Evolutionary conservation across 2,329 filamentous ascomycete genomes (phyloP), one percentile per base, ranked within the genome.

Genomic region (Coleophoma crateriformis): DNA sequence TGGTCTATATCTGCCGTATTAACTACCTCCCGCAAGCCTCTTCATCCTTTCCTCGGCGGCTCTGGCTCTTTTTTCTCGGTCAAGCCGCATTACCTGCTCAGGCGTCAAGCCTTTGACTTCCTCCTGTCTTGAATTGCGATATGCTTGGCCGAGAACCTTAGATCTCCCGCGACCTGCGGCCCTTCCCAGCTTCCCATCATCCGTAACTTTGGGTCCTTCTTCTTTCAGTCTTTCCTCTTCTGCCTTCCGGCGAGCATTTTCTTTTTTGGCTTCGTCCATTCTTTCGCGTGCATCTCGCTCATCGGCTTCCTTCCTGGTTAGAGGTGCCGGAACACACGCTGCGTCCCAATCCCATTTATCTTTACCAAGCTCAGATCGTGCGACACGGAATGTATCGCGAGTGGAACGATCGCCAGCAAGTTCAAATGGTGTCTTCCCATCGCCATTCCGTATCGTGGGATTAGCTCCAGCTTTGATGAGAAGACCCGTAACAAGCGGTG

Each of bases 381-480:
- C 90, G 2, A 96, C 82, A 2, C 94, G 87, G 71, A 99, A 99
- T 0, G 91, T 88, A 63, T 97, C 91, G 2, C 92, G 82, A 0
- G 91, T 96, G 2, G 84, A 70, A 4, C 90, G 82, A 64, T 97
- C 90, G 39, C 92, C 90, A 1, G 89, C 83, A 1, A 99, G 78
- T 49, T 95, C 90, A 64, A 95, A 97, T 0, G 94, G 70, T 1
- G 88, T 87, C 65, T 87, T 90, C n/a, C 86, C 87, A 54, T 96
- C 90, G 3, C 67, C 73, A 62, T 87, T 96, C 22, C 68, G 67
- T 1, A 84, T 49, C 0, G 82, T 84, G 0, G 94, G 94, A 60
- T 96, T 82, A 2, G 90, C 87, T 1, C 76, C 76, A 3, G 77
- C 85, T 67, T 92, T 90, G 1, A 78, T 73, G 1, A 99, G 75